A percentile compares a stretch with the other conserved stretches of the same genome.
Evolutionary conservation across 2,329 filamentous ascomycete genomes (phyloP).

Genomic region (Helotiales sp.): DNA sequence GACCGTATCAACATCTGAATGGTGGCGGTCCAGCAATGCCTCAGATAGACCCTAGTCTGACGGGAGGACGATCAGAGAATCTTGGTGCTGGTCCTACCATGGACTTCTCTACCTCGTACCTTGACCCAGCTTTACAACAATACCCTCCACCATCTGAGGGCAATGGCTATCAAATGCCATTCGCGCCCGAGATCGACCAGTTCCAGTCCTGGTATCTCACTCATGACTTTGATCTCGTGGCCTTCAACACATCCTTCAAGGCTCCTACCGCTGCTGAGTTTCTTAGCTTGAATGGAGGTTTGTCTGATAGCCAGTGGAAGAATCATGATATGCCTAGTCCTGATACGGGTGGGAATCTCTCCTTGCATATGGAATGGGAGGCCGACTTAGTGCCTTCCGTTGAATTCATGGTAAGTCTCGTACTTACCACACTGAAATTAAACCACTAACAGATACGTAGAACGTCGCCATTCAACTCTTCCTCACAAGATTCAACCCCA

Average conservation of each 20-base stretch:
- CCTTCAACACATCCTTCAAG: slow-evolving; percentile 9
- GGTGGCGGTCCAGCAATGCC: background rate
- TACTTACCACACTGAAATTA: background rate
- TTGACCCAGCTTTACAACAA: slow-evolving; percentile 8
- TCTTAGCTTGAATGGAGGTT: background rate
- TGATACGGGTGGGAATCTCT: slow-evolving; percentile 5
- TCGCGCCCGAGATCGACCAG: slow-evolving; percentile 5
- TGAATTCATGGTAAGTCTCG: slow-evolving; percentile 3
- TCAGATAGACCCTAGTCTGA: slow-evolving; percentile 13
- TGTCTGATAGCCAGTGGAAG: slow-evolving; percentile 4
- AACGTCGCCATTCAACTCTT: slow-evolving; percentile 13
- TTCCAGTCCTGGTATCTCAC: slow-evolving; percentile 9
- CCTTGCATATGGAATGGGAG: slow-evolving; percentile 6
- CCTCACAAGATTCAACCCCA: slow-evolving; percentile 27
- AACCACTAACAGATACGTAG: background rate
- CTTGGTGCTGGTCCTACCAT: background rate
- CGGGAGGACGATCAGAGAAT: background rate
- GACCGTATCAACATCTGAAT: background rate
- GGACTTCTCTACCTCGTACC: slow-evolving; percentile 1
- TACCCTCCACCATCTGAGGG: background rate
- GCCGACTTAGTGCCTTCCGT: background rate
- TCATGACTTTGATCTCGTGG: slow-evolving; percentile 9
- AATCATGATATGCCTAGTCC: slow-evolving; percentile 15
- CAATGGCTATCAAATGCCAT: slow-evolving; percentile 9
- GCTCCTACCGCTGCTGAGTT: slow-evolving; percentile 11